A percentile compares a stretch with the other conserved stretches of the same genome.
Conservation (phyloP, 2,329 filamentous ascomycete genomes). For the Akanthomyces uredinophilus region DNA sequence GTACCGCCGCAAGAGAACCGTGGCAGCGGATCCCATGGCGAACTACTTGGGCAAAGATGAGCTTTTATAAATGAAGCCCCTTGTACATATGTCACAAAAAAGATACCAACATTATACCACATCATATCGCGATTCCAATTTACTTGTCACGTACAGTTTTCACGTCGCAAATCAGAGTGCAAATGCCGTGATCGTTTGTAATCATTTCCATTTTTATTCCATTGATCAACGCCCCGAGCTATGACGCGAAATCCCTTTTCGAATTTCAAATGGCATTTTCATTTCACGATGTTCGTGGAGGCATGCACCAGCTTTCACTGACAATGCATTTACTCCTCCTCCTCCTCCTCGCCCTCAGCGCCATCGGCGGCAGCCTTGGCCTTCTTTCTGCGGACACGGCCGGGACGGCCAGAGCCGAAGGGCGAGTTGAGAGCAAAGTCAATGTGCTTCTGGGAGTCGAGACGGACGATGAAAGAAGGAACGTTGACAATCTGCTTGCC, state of each 20-base stretch:
- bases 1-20: slow-evolving; percentile 70
- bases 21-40: slow-evolving; percentile 82
- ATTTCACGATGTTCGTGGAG: slow-evolving; percentile 25
- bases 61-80: slow-evolving; percentile 31
- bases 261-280: slow-evolving; percentile 34
- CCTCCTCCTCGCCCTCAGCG: slow-evolving; percentile 77
- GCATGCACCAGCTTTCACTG: slow-evolving; percentile 28
- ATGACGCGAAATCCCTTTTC: slow-evolving; percentile 37
- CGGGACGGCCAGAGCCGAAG: slow-evolving; percentile 93
- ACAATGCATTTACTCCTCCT: slow-evolving; percentile 60
- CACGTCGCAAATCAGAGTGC: too few relatives aligned
- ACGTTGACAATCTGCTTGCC: slow-evolving; percentile 99
- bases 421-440: slow-evolving; percentile 97
- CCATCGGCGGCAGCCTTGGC: slow-evolving; percentile 88
- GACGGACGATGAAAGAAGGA: slow-evolving; percentile 97
- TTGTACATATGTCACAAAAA: slow-evolving; percentile 22
- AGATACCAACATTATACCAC: not conserved
- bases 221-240: slow-evolving; percentile 48
- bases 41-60: slow-evolving; percentile 71
- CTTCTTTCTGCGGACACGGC: slow-evolving; percentile 99
- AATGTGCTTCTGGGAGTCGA: slow-evolving; percentile 99
- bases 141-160: not conserved
- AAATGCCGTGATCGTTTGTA: slow-evolving; percentile 17
- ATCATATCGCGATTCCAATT: not conserved
- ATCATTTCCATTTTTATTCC: slow-evolving; percentile 37